These are phyloP conservation scores for Diplocarpon mali DNA, from an alignment of 2,329 filamentous ascomycete species.

Conservation along the genomic window DNA sequence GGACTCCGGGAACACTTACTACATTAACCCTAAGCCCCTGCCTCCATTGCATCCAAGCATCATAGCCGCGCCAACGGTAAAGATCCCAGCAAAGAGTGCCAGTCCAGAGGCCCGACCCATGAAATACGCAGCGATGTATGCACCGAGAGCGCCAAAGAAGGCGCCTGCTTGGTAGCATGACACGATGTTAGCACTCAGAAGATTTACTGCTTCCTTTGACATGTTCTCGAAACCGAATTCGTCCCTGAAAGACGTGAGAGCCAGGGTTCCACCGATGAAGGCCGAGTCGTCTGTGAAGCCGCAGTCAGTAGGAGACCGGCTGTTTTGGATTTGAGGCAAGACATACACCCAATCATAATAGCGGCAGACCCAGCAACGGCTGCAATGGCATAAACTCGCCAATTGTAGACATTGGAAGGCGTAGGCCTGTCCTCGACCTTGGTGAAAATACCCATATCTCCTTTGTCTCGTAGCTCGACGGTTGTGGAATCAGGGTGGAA, in stretches of 20 bases:
- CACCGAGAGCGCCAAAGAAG: slow-evolving; percentile 68
- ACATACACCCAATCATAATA: slow-evolving; percentile 38
- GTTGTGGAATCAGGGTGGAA: not conserved
- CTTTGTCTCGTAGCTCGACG: not conserved
- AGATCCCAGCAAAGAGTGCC: slow-evolving; percentile 48
- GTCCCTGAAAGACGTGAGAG: slow-evolving; percentile 53
- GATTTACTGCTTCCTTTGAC: slow-evolving; percentile 34
- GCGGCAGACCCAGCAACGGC: slow-evolving; percentile 44
- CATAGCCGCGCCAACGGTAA: slow-evolving; percentile 59
- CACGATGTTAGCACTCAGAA: slow-evolving; percentile 65
- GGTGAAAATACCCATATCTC: slow-evolving; percentile 33
- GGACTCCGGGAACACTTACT: slow-evolving; percentile 20
- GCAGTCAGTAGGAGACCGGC: not conserved
- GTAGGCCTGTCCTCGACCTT: slow-evolving; percentile 47
- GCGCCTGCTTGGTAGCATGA: slow-evolving; percentile 74
- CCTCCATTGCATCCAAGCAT: slow-evolving; percentile 56
- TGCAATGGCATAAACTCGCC: slow-evolving; percentile 45
- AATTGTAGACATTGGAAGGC: slow-evolving; percentile 47
- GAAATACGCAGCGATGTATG: slow-evolving; percentile 55
- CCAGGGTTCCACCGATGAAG: slow-evolving; percentile 69
- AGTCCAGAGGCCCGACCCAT: slow-evolving; percentile 57
- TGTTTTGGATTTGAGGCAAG: not conserved
- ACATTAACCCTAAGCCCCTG: slow-evolving; percentile 52
- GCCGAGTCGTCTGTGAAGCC: slow-evolving; percentile 45
- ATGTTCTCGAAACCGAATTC: slow-evolving; percentile 56